Conservation (phyloP, 345 rosid species). For the Lepidium sativum region DNA sequence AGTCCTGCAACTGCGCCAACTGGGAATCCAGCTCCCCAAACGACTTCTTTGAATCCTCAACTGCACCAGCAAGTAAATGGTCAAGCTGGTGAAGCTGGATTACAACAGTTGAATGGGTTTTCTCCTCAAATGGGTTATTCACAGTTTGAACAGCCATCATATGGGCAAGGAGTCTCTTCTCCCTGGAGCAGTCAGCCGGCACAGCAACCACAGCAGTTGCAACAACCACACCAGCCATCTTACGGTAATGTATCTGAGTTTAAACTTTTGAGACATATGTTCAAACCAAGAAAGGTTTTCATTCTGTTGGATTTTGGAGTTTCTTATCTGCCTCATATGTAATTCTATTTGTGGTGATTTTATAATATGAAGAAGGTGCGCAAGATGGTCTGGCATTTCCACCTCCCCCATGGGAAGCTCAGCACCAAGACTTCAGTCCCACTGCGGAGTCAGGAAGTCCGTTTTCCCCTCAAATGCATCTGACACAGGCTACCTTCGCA, state of each 20-base stretch:
- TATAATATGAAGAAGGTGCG: constrained; percentile 45
- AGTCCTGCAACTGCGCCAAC: constrained; percentile 47
- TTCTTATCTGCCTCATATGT: not conserved
- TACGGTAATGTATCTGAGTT: constrained; percentile 41
- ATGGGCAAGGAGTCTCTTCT: constrained; percentile 45
- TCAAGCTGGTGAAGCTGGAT: constrained; percentile 46
- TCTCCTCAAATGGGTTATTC: constrained; percentile 47
- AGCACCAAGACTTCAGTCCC: constrained; percentile 49
- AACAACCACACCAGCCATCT: constrained; percentile 46
- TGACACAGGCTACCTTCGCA: constrained; percentile 37
- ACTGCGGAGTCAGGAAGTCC: constrained; percentile 42
- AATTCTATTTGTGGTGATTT: constrained; percentile 7
- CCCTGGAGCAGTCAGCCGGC: constrained; percentile 69
- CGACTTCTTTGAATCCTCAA: constrained; percentile 44
- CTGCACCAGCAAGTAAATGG: constrained; percentile 60
- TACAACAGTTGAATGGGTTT: constrained; percentile 61
- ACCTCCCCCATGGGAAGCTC: constrained; percentile 98
- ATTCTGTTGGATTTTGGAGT: not conserved
- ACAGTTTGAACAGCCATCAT: constrained; percentile 52
- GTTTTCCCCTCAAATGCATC: constrained; percentile 56
- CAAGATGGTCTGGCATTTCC: constrained; percentile 55
- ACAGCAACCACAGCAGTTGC: constrained; percentile 32
- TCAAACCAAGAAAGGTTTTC: not conserved
- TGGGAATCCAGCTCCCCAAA: constrained; percentile 36
- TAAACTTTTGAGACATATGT: not conserved